Evolutionary conservation across 192 early-diverging fungal genomes (phyloP).

Genomic region (Rhizophagus clarus): DNA sequence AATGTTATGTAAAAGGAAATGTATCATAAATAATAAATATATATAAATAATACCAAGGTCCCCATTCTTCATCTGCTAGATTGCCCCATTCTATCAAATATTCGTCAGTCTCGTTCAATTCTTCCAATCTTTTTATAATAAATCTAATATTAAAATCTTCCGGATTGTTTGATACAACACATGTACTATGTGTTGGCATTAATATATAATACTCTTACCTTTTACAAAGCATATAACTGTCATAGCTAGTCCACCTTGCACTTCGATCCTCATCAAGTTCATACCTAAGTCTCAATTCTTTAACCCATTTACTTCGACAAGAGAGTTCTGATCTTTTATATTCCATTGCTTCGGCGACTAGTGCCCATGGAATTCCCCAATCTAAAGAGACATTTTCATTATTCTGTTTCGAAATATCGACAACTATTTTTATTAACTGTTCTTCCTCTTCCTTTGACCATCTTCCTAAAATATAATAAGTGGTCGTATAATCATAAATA

Average conservation of each 20-base stretch:
- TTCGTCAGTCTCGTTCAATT: neutral
- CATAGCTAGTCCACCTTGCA: neutral
- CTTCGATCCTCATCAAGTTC: neutral
- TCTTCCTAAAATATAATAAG: constrained; percentile 15
- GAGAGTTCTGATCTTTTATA: neutral
- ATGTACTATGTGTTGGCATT: too few relatives aligned
- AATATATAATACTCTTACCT: neutral
- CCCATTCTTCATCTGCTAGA: constrained; percentile 8
- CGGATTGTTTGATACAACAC: too few relatives aligned
- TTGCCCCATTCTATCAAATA: neutral
- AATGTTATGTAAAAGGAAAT: neutral
- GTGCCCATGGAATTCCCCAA: constrained; percentile 13
- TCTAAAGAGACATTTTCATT: neutral
- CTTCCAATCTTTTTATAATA: neutral
- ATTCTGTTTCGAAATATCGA: constrained; percentile 20
- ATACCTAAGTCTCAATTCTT: neutral
- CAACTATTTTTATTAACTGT: constrained; percentile 32
- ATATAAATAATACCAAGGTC: neutral
- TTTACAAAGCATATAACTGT: neutral
- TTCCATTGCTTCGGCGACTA: neutral
- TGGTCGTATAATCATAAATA: neutral
- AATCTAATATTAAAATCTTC: neutral
- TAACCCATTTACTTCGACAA: constrained; percentile 17
- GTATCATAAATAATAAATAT: neutral
- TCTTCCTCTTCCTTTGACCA: constrained; percentile 37